Evolutionary conservation across 306 rosid genomes (phyloP).

Genomic region (Lablab purpureus): DNA sequence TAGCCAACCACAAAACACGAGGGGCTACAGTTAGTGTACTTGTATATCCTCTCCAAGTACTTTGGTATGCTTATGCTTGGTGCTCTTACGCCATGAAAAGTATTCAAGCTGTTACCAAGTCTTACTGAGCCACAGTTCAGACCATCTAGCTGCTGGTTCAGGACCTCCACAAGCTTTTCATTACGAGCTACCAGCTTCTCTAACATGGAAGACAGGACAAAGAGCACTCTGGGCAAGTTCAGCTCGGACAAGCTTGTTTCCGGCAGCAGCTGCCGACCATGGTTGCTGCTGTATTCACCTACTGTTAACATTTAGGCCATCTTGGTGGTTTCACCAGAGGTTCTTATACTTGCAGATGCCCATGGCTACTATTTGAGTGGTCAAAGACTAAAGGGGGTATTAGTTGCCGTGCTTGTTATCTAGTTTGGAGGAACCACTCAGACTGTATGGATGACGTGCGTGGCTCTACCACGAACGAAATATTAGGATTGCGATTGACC

Average conservation of each 20-base stretch:
- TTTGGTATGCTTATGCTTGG: conserved; percentile 85
- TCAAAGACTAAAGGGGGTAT: conserved; percentile 24
- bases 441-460: conserved; percentile 47
- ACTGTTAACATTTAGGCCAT: conserved; percentile 72
- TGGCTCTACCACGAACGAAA: conserved; percentile 36
- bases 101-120: conserved; percentile 68
- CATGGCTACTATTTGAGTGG: conserved; percentile 51
- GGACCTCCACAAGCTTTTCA: conserved; percentile 57
- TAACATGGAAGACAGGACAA: conserved; percentile 66
- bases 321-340: conserved; percentile 28
- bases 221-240: conserved; percentile 72
- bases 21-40: conserved; percentile 90
- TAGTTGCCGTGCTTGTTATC: conserved; percentile 49
- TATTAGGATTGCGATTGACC: conserved; percentile 36
- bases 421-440: conserved; percentile 44
- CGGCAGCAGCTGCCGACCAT: conserved; percentile 57
- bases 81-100: conserved; percentile 82
- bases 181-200: conserved; percentile 79
- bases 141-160: conserved; percentile 51
- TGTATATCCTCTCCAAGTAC: conserved; percentile 92
- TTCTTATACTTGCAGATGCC: conserved; percentile 10
- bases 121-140: conserved; percentile 45
- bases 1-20: conserved; percentile 92
- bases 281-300: conserved; percentile 51
- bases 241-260: conserved; percentile 58